A percentile compares a stretch with the other conserved stretches of the same genome.
Conservation (phyloP, 2,329 filamentous ascomycete genomes). For the Trichoderma simmonsii region DNA sequence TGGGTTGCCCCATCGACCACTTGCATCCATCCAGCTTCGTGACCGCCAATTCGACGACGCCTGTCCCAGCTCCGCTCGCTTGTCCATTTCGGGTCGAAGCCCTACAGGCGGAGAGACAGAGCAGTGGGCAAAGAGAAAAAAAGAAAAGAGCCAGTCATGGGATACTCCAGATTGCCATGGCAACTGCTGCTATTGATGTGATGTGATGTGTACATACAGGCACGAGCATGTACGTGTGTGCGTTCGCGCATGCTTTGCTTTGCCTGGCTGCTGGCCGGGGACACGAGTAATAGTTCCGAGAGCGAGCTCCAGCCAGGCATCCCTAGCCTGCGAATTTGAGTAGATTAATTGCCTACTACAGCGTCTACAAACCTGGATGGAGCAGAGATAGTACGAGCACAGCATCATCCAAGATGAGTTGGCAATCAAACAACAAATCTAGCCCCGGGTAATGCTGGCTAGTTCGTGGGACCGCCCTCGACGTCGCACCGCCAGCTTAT, state of each 20-base stretch:
- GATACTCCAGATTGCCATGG: constrained; percentile 5
- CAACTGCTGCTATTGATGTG: neutral
- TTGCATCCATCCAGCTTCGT: neutral
- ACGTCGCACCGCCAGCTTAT: neutral
- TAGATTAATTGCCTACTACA: neutral
- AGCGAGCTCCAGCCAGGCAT: neutral
- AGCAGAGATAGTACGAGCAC: neutral
- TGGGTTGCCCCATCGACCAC: constrained; percentile 16
- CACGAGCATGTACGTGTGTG: neutral
- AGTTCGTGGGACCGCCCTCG: neutral
- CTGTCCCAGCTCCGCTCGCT: constrained; percentile 8
- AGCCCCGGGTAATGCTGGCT: neutral
- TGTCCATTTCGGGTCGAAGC: neutral
- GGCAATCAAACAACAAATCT: neutral
- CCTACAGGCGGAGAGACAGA: constrained; percentile 6
- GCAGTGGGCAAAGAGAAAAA: neutral
- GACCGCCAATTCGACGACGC: constrained; percentile 18
- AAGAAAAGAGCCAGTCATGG: neutral
- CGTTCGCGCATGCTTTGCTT: neutral
- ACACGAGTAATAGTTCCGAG: neutral
- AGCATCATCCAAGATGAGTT: neutral
- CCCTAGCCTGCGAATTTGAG: neutral
- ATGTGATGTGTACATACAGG: neutral
- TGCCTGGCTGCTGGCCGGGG: neutral
- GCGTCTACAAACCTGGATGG: neutral